Conservation (phyloP, 2,329 filamentous ascomycete genomes). For the Colletotrichum tropicale region DNA sequence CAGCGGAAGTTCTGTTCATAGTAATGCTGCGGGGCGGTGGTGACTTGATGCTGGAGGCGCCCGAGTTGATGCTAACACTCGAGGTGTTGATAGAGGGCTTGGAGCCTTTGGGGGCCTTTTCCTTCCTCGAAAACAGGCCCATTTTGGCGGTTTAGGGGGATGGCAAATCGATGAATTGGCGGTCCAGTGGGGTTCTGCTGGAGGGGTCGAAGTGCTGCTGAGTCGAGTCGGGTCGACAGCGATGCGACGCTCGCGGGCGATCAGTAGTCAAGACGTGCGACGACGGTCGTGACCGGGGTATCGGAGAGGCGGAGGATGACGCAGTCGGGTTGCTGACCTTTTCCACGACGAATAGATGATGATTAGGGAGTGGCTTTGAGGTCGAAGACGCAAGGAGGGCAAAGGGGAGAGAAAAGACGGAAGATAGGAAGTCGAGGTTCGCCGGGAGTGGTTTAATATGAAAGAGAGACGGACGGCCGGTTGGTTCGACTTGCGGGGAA, state of each 20-base stretch:
- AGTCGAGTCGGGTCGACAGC: background rate
- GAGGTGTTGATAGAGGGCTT: conserved; percentile 45
- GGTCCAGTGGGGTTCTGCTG: background rate
- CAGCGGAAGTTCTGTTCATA: conserved; percentile 55
- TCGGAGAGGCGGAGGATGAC: background rate
- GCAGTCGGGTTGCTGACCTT: background rate
- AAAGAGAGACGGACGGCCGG: background rate
- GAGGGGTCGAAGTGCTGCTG: background rate
- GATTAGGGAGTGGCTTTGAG: background rate
- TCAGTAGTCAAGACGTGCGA: background rate
- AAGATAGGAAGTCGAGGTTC: background rate
- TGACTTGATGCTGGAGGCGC: conserved; percentile 51
- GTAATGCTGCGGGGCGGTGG: conserved; percentile 36
- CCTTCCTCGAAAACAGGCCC: conserved; percentile 62
- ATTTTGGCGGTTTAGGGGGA: conserved; percentile 36
- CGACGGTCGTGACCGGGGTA: background rate
- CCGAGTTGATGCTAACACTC: conserved; percentile 56
- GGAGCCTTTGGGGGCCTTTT: conserved; percentile 49
- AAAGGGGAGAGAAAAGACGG: background rate
- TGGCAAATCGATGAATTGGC: background rate
- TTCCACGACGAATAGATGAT: background rate
- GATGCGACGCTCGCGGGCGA: conserved; percentile 1
- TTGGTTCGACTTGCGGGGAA: conserved; percentile 9
- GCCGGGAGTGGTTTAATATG: conserved; percentile 2
- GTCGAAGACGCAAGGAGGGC: background rate